Evolutionary conservation across 768 basidiomycete species (phyloP), one percentile per base, ranked within the genome.

Genomic region (Lactarius quietus): DNA sequence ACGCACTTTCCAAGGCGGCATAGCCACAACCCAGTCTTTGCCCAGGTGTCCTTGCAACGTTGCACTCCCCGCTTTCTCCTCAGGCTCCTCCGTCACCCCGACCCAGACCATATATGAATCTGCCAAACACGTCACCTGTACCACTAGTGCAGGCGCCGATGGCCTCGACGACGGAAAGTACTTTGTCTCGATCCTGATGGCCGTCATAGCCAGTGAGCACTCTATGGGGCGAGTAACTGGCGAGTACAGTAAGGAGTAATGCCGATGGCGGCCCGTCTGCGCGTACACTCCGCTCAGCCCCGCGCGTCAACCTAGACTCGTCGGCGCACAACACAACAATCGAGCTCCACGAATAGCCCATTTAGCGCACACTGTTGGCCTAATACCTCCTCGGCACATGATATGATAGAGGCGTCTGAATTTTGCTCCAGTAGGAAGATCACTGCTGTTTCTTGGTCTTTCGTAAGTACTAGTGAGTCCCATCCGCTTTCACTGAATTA

Each of bases 101-200:
- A 88, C 78, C 92, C 92, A 93, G 59, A 93, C 71, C 90, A 93
- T 92, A 76, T 88, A 92, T 62, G 88, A 87, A 70, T 85, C 85
- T 56, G 84, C 83, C 61, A 93, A 75, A 66, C 77, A 77, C 53
- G 86, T 92, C 66, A 88, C 78, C 68, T 90, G 87, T 62, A 93
- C 77, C 20, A 78, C 86, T 48, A 91, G 78, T 53, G 82, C 80
- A 18, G 87, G 86, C 56, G 83, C 73, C 20, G 81, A 78, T 54
- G 79, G 74, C 67, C 86, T 83, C 39, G 78, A 74, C 8, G 86
- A 76, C 33, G 80, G 73, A 64, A 88, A 69, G 70, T 84, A 82
- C 61, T 75, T 79, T 56, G 82, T 82, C 48, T 78, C 73, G 61
- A 87, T 80, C 20, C 75, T 70, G 59, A 86, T 81, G 71, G 62